Evolutionary conservation across 441 rosid genomes (phyloP).

Genomic region (Macaranga tanarius): DNA sequence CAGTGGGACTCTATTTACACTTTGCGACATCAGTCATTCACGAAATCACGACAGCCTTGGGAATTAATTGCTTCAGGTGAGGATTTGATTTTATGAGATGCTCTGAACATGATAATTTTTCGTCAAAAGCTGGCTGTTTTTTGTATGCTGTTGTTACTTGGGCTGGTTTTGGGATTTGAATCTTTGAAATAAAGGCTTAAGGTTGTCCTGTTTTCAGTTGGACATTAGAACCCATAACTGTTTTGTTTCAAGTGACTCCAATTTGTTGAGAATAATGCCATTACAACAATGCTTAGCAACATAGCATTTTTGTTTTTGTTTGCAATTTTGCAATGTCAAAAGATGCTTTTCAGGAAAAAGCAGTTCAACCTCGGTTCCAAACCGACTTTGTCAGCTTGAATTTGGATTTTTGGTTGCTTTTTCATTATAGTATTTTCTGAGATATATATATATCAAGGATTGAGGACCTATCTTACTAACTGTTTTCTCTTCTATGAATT

Average conservation of each 20-base stretch:
- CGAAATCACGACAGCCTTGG: conserved; percentile 89
- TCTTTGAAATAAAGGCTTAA: background rate
- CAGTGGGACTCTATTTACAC: conserved; percentile 77
- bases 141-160: background rate
- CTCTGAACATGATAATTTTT: background rate
- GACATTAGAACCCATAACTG: background rate
- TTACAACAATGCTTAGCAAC: background rate
- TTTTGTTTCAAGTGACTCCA: background rate
- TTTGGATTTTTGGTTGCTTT: background rate
- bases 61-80: conserved; percentile 97
- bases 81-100: conserved; percentile 2
- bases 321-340: background rate
- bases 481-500: conserved; percentile 7
- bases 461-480: conserved; percentile 9
- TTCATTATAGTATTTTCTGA: background rate
- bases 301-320: background rate
- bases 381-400: background rate
- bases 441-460: background rate
- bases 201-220: background rate
- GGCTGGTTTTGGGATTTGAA: background rate
- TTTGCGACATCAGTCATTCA: conserved; percentile 89
- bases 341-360: background rate
- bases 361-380: background rate
- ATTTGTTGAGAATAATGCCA: background rate
- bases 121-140: background rate